Percentiles rank a stretch among this genome's conserved stretches.
These are phyloP conservation scores for Penicillium frequentans DNA, from an alignment of 2,329 filamentous ascomycete genomes.

Conservation along the genomic window DNA sequence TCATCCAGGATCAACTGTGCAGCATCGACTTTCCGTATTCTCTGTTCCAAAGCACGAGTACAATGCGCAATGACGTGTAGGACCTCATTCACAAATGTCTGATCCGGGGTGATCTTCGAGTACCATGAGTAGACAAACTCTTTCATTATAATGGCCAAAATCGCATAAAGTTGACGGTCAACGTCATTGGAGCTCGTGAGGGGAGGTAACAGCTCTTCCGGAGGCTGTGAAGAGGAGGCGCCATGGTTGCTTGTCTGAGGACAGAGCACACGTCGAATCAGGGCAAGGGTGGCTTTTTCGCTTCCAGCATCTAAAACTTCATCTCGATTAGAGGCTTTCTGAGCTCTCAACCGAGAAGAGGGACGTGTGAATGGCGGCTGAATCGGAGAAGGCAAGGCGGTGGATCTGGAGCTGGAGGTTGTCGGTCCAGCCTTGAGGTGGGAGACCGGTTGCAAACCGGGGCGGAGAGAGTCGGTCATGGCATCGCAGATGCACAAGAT, in stretches of 20 bases:
- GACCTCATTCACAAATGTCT: conserved; percentile 82
- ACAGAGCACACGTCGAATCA: conserved; percentile 83
- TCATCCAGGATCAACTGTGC: conserved; percentile 84
- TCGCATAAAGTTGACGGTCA: conserved; percentile 87
- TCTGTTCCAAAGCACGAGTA: conserved; percentile 82
- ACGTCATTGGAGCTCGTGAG: conserved; percentile 93
- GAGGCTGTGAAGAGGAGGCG: conserved; percentile 60
- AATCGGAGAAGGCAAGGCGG: conserved; percentile 27
- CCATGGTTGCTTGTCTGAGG: conserved; percentile 56
- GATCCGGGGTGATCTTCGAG: conserved; percentile 84
- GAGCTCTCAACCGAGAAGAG: conserved; percentile 30
- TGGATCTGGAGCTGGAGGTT: conserved; percentile 38
- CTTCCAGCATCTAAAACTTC: conserved; percentile 55
- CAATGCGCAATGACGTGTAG: conserved; percentile 90
- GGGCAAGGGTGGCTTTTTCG: conserved; percentile 73
- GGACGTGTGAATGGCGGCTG: conserved; percentile 29
- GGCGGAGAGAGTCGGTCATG: conserved; percentile 38
- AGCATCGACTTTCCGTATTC: conserved; percentile 77
- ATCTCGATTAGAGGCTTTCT: conserved; percentile 38
- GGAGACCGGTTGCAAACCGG: conserved; percentile 43
- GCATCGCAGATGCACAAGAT: conserved; percentile 30
- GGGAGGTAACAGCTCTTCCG: conserved; percentile 82
- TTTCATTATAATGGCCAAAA: conserved; percentile 84
- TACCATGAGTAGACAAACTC: conserved; percentile 96
- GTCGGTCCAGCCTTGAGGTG: conserved; percentile 38